Evolutionary conservation across 768 basidiomycete genomes (phyloP), one percentile per base, ranked within the genome.

Genomic region (Russula dissimulans): DNA sequence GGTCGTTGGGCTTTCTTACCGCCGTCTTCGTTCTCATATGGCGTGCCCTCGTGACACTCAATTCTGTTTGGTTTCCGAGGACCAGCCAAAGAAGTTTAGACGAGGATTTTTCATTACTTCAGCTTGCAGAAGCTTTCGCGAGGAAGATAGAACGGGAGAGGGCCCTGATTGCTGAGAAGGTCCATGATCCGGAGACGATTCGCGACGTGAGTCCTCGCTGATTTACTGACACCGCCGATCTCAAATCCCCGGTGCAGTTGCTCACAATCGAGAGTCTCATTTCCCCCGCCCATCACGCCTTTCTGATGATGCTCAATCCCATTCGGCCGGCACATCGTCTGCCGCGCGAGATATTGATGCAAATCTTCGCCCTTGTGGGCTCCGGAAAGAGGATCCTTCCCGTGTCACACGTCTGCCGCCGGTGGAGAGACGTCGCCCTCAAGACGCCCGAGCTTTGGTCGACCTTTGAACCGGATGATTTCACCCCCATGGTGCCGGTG

Each of bases 391-490:
- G 18, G 34, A 61, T 57, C 18, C 26, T 61, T 26, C 42, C 60
- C 15, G 44, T 61, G 18, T 61, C 60, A 18, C 60, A 61, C 11
- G 60, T 61, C 38, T 61, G 60, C n/a, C 60, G 38, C 14, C 54
- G 54, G 14, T 61, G 60, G 60, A 48, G 60, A 51, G 60, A 56
- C 36, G n/a, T 51, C 17, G 43, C 54, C 43, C 26, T 49, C 49
- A 56, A 51, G n/a, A 51, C 60, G 7, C 54, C 60, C 48, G 60
- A 61, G 36, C 49, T 61, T 15, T 61, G 60, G 60, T 45, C 55
- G 11, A 51, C 54, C 29, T 50, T 61, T 43, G 48, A 56, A 50
- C 15, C 54, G 5, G 60, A 61, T 10, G 60, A 61, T 26, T 50
- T 61, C 18, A 56, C 60, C 14, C 48, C 34, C n/a, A 61, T 61